Percentiles rank a stretch among this genome's conserved stretches.
Evolutionary conservation across 176 grass and related monocot genomes (phyloP).

Genomic region (Juncus effusus): DNA sequence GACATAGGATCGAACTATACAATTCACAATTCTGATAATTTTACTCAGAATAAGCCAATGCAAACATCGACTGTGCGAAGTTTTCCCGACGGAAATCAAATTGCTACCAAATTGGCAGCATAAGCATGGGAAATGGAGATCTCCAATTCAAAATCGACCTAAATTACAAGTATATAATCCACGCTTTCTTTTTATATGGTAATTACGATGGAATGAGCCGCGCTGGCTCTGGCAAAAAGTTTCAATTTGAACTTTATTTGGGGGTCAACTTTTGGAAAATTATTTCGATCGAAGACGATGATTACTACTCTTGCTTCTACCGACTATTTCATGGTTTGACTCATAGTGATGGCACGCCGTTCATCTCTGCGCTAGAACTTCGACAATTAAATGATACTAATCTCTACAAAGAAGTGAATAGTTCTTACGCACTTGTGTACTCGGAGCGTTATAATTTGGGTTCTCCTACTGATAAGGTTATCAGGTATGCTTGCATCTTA

Average conservation of each 20-base stretch:
- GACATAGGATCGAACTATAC: conserved; percentile 35
- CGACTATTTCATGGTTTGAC: conserved; percentile 46
- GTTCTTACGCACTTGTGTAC: conserved; percentile 23
- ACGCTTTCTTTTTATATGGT: conserved; percentile 43
- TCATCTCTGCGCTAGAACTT: conserved; percentile 46
- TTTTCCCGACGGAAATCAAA: conserved; percentile 38
- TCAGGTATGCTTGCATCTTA: conserved; percentile 26
- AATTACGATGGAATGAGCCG: conserved; percentile 44
- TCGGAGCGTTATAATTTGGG: conserved; percentile 5
- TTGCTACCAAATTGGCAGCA: conserved; percentile 48
- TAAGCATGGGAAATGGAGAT: conserved; percentile 23
- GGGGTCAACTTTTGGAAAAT: conserved; percentile 40
- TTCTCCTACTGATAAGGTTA: conserved; percentile 20
- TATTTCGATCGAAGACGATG: conserved; percentile 3
- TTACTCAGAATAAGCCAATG: background rate
- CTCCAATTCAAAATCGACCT: background rate
- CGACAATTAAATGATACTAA: conserved; percentile 20
- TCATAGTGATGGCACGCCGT: conserved; percentile 38
- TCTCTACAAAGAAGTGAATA: conserved; percentile 39
- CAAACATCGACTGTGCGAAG: conserved; percentile 22
- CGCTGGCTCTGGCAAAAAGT: background rate
- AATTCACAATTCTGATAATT: conserved; percentile 32
- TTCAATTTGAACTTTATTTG: conserved; percentile 48
- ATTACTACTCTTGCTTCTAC: conserved; percentile 36
- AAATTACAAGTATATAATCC: conserved; percentile 41